Evolutionary conservation across 2,329 filamentous ascomycete species (phyloP), one percentile per base, ranked within the genome.

Genomic region (Hypocreales sp.): DNA sequence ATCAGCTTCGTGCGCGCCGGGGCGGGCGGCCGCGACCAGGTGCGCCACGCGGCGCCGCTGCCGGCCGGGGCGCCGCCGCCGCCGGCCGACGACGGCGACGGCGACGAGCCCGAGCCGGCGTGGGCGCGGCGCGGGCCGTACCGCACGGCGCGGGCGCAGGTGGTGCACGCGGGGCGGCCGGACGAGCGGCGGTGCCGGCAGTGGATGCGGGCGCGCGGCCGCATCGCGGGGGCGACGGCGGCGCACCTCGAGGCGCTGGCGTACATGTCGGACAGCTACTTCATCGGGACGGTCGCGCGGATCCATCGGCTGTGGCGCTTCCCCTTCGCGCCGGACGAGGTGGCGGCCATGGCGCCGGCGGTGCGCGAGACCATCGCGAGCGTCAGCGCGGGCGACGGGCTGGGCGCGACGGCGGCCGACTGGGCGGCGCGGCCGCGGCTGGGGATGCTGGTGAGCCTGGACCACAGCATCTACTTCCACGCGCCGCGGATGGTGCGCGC

Each of bases 241-340:
- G 82, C 84, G 8, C 86, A 95, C 47, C 61, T 94, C 20, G 78
- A 71, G 20, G 90, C 90, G 7, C 63, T 98, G 35, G 87, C 87
- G 15, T 98, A 95, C 58, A 80, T 95, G 60, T 82, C 76, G 15
- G 87, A 95, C 55, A 79, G 70, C 46, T 90, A 81, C 57, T 95
- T 98, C 55, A 86, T 95, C 50, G 86, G 81, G 21, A 94, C 86
- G 2, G 72, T 94, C 7, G 64, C 76, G 16, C 72, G 82, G 13
- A 75, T 86, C 29, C 86, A 94, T 51, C 67, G 72, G 31, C 64
- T 94, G 20, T 86, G 79, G 67, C 66, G 80, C 10, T 82, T 80
- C 47, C 70, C 67, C 1, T 65, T 61, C 26, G 34, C 58, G 9
- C 61, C 62, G 2, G 53, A 64, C 29, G 60, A 68, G 20, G 58